Evolutionary conservation across 2,329 filamentous ascomycete species (phyloP), one percentile per base, ranked within the genome.

Genomic region (Cadophora gregata): DNA sequence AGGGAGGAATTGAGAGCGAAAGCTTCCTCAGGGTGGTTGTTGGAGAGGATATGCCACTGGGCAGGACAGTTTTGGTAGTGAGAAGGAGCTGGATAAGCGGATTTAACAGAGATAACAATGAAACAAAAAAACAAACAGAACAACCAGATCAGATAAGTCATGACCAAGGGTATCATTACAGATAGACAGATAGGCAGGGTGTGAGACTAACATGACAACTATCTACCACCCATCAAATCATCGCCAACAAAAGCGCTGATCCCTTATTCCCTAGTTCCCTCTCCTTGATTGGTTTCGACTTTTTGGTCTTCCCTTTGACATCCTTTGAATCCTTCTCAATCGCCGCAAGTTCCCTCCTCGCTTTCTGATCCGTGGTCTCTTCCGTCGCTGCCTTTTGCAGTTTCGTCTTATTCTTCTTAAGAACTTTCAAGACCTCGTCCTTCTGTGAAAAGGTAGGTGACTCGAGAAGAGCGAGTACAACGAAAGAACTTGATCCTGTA

Each of bases 401-500:
- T 67, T 81, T 80, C 80, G 90, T 89, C 82, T 88, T 92, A 72
- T 89, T 87, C 81, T 91, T 90, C 81, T 88, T 90, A 72, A 97
- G 80, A 16, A 83, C 86, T 78, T 89, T 88, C 75, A 89, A 82
- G 62, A 97, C 81, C 73, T 91, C 89, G 19, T 85, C 83, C 73
- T 85, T 88, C 73, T 88, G 84, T 29, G 82, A 83, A 74, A 96
- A 96, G 66, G 88, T 88, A 25, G 86, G 83, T 0, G 90, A 86
- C 80, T 98, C 95, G 5, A 94, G 79, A 71, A 98, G 81, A 19
- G 89, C 91, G 29, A 98, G 86, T 4, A 97, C 85, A 12, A 97
- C 92, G 73, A 97, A 98, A 1, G 92, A 92, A 72, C 93, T 93
- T 1, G 90, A 86, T 0, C 94, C 92, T 0, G 90, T 94, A 0